A percentile compares a stretch with the other conserved stretches of the same genome.
These are phyloP conservation scores for Psilocybe cubensis DNA, from an alignment of 768 basidiomycete genomes.

Conservation along the genomic window DNA sequence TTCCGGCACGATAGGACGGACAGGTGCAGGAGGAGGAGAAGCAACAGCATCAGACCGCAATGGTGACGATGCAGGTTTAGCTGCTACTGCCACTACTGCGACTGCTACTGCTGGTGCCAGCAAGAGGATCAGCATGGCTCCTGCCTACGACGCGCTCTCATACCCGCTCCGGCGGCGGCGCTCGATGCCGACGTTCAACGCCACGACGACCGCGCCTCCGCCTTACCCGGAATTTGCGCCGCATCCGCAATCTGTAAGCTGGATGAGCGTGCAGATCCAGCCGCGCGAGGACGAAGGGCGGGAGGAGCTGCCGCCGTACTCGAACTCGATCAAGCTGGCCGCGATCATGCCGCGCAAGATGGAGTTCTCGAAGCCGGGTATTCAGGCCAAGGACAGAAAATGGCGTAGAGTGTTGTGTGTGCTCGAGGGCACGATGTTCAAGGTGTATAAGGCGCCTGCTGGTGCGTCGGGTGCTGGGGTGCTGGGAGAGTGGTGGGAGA, in stretches of 20 bases:
- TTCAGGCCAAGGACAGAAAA: conserved; percentile 88
- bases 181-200: conserved; percentile 76
- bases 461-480: conserved; percentile 48
- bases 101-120: conserved; percentile 6
- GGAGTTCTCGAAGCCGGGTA: conserved; percentile 86
- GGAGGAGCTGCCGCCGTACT: conserved; percentile 82
- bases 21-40: not conserved
- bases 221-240: conserved; percentile 43
- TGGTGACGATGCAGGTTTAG: not conserved
- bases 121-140: conserved; percentile 34
- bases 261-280: conserved; percentile 31
- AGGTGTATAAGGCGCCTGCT: conserved; percentile 62
- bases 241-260: conserved; percentile 15
- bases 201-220: conserved; percentile 59
- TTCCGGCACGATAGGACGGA: not conserved
- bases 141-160: conserved; percentile 31
- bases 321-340: conserved; percentile 79
- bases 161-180: conserved; percentile 58
- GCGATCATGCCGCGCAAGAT: conserved; percentile 89
- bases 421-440: conserved; percentile 89
- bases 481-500: conserved; percentile 81
- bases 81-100: not conserved
- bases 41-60: too few species aligned
- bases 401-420: conserved; percentile 91
- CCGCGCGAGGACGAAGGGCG: conserved; percentile 82